Base-by-base conservation (phyloP, 1,284 basidiomycete species). In the Heliocybe sulcata region DNA sequence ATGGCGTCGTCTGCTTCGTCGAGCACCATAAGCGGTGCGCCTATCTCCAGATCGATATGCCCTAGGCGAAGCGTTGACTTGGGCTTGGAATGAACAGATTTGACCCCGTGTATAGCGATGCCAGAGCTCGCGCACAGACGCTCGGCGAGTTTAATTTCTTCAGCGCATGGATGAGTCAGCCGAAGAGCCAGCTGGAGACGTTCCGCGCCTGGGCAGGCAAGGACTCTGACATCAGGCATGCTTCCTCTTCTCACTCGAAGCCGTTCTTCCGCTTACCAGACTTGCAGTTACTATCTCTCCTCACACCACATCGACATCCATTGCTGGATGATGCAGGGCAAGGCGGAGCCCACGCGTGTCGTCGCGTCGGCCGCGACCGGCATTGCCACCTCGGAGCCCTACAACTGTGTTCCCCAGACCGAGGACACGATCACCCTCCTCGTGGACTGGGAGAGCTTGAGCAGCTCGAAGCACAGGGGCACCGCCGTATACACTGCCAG, bases 381-480 rank as follows among this genome's bases (percentile, higher is more conserved):
- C 35, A 95, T 96, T 60, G 94, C 94, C 6, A 92, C 88, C 0
- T 79, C 82, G 61, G 84, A 90, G 68, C 90, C 90, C 25, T 93
- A 87, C 72, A 90, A 90, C 63, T 93, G 91, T 65, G 85, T 86
- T 27, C 81, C 81, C 12, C 77, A 86, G 64, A 96, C 94, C 2
- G 94, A 96, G 71, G 94, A 97, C 70, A 95, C 93, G 12, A 95
- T 97, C 70, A 95, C 93, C 2, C 85, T 96, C 23, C 77, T 97
- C 54, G 93, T 95, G 35, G 94, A 96, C 68, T 97, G 93, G 90
- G 83, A 90, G 65, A 92, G 88, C 52, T 73, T 83, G 58, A 77
- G 76, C 57, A 89, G 88, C 67, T 67, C 79, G 10, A 82, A 74
- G 59, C 87, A 92, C 71, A 78, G 75, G 56, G 90, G 90, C 20